Evolutionary conservation across 108 stramenopile genomes (phyloP).

Genomic region (Discostella stelligeroides): DNA sequence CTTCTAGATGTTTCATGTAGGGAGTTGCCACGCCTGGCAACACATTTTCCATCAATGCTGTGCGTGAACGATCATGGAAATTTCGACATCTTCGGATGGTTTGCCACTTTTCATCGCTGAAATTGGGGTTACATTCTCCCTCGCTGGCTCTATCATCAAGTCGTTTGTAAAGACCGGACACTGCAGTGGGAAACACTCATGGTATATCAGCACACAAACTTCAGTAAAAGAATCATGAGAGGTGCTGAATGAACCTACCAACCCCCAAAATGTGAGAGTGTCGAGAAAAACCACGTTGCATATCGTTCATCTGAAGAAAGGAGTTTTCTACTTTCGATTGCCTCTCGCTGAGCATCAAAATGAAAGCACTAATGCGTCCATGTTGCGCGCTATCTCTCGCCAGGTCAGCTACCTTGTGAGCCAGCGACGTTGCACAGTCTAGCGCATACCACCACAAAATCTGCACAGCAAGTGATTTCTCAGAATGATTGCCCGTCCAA

Average conservation of each 20-base stretch:
- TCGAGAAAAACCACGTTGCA: constrained; percentile 20
- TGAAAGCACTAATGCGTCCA: constrained; percentile 1
- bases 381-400: not conserved
- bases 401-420: constrained; percentile 9
- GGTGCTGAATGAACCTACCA: not conserved
- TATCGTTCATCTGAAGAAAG: constrained; percentile 17
- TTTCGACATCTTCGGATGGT: constrained; percentile 10
- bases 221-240: not conserved
- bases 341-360: not conserved
- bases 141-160: constrained; percentile 39
- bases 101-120: constrained; percentile 24
- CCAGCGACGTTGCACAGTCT: constrained; percentile 23
- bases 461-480: constrained; percentile 36
- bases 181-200: not conserved
- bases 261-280: constrained; percentile 42
- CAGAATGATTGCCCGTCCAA: constrained; percentile 27
- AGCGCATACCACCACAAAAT: constrained; percentile 55
- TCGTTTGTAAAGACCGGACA: constrained; percentile 42
- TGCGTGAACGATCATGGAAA: constrained; percentile 15
- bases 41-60: constrained; percentile 14
- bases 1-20: constrained; percentile 46
- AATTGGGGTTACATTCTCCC: constrained; percentile 30
- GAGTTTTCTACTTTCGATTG: constrained; percentile 29
- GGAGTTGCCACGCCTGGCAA: constrained; percentile 34
- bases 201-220: not conserved